Percentiles rank a stretch among this genome's conserved stretches.
Evolutionary conservation across 495 filamentous ascomycete species (phyloP).

Genomic region (Eremomyces bilateralis): DNA sequence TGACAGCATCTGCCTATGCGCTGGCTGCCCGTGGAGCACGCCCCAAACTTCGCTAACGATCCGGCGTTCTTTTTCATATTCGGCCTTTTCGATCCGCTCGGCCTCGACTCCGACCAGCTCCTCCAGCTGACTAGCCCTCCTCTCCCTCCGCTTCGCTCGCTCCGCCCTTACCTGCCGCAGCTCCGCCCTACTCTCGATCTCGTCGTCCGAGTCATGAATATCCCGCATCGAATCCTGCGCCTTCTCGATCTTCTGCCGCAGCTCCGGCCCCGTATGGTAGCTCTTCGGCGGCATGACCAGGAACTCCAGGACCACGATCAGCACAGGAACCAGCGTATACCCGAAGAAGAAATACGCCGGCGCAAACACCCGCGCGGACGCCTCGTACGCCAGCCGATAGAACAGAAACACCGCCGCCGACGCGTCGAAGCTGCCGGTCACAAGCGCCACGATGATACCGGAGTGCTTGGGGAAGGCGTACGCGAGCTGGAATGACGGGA

Average conservation of each 20-base stretch:
- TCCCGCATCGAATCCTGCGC: conserved; percentile 19
- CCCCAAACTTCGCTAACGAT: conserved; percentile 59
- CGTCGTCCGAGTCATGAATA: conserved; percentile 22
- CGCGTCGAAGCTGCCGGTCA: conserved; percentile 78
- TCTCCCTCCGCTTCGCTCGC: conserved; percentile 37
- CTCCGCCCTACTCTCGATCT: conserved; percentile 12
- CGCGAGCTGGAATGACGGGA: conserved; percentile 71
- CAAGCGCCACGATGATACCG: conserved; percentile 60
- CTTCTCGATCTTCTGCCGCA: conserved; percentile 47
- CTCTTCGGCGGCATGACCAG: conserved; percentile 54
- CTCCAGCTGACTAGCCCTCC: conserved; percentile 46
- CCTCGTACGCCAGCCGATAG: conserved; percentile 53
- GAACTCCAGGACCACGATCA: conserved; percentile 46
- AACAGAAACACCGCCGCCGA: conserved; percentile 70
- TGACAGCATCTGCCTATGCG: conserved; percentile 48
- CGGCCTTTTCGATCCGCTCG: conserved; percentile 27
- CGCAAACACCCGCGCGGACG: conserved; percentile 34
- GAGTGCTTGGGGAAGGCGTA: conserved; percentile 69
- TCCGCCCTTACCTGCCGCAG: conserved; percentile 21
- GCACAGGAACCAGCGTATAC: conserved; percentile 54
- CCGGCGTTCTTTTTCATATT: conserved; percentile 34
- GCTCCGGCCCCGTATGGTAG: conserved; percentile 68
- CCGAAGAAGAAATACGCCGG: conserved; percentile 47
- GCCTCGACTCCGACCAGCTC: conserved; percentile 39
- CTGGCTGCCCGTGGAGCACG: conserved; percentile 54